Conservation (phyloP, 78 protist genomes). For the Neovahlkampfia damariscottae region DNA sequence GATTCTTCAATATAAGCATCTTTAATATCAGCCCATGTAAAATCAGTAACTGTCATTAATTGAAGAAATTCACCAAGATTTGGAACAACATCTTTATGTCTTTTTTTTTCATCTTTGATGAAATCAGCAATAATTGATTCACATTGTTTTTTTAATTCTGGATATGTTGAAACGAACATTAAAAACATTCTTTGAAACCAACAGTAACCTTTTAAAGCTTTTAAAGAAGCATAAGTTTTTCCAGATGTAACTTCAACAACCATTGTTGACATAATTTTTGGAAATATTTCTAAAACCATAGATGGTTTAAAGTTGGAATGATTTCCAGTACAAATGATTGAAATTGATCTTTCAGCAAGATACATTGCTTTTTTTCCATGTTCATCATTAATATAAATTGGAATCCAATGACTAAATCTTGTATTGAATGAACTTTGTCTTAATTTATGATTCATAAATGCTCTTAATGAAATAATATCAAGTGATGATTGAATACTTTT, state of each 20-base stretch:
- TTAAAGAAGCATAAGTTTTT: not conserved
- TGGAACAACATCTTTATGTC: slow-evolving; percentile 14
- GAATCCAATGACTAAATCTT: slow-evolving; percentile 26
- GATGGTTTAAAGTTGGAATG: not conserved
- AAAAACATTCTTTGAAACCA: slow-evolving; percentile 4
- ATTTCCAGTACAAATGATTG: slow-evolving; percentile 11
- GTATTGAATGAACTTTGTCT: not conserved
- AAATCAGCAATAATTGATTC: slow-evolving; percentile 1
- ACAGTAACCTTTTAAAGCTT: slow-evolving; percentile 14
- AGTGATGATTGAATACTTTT: not conserved
- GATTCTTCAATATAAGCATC: slow-evolving; percentile 16
- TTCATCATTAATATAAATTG: slow-evolving; percentile 9
- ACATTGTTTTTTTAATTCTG: slow-evolving; percentile 7
- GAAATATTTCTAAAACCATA: not conserved
- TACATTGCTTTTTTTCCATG: slow-evolving; percentile 13
- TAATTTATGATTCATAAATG: slow-evolving; percentile 5
- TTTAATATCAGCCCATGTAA: slow-evolving; percentile 15
- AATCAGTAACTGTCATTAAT: not conserved
- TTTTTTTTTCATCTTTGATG: not conserved
- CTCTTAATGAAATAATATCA: slow-evolving; percentile 3
- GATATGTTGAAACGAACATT: not conserved
- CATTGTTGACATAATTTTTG: slow-evolving; percentile 12
- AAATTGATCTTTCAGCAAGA: slow-evolving; percentile 7
- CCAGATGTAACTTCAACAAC: slow-evolving; percentile 4
- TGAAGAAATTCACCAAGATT: slow-evolving; percentile 4